phyloP scores from a whole-genome alignment of 257 asterid genomes.

The Capsicum chinense region DNA sequence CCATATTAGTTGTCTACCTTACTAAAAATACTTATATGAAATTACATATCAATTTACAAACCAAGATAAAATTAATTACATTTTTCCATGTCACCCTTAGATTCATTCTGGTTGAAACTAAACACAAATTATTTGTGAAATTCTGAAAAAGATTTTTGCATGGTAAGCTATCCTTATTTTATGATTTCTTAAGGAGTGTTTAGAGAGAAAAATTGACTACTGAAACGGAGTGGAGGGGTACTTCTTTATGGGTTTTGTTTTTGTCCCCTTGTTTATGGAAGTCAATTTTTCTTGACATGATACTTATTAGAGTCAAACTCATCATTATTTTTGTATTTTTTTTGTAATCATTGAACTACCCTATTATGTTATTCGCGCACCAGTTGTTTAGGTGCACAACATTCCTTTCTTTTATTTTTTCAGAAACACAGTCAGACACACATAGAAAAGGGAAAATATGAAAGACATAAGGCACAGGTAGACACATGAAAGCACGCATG shows the following conservation, averaged over 20 bases:
- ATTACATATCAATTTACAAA: no score
- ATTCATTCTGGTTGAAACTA: no score
- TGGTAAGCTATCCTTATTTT: no score
- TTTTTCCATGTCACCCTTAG: no score
- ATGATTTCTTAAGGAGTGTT: no score
- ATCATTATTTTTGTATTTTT: background rate
- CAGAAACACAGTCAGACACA: background rate
- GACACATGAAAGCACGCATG: slow-evolving; percentile 24
- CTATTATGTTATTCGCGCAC: background rate
- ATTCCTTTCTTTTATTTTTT: background rate
- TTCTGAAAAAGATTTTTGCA: no score
- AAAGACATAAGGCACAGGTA: slow-evolving; percentile 21
- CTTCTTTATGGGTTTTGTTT: background rate
- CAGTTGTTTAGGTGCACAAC: background rate
- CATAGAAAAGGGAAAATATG: background rate
- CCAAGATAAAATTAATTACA: no score
- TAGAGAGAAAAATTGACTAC: no score
- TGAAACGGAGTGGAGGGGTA: no score
- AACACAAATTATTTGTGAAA: no score
- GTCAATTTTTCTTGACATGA: background rate
- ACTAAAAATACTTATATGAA: no score
- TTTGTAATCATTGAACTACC: background rate
- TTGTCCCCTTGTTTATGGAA: background rate
- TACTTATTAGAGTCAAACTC: background rate
- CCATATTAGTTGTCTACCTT: no score